Percentiles rank a stretch among this genome's conserved stretches.
Evolutionary conservation across 495 filamentous ascomycete species (phyloP).

Genomic region (Lasiosphaeriaceae sp.): DNA sequence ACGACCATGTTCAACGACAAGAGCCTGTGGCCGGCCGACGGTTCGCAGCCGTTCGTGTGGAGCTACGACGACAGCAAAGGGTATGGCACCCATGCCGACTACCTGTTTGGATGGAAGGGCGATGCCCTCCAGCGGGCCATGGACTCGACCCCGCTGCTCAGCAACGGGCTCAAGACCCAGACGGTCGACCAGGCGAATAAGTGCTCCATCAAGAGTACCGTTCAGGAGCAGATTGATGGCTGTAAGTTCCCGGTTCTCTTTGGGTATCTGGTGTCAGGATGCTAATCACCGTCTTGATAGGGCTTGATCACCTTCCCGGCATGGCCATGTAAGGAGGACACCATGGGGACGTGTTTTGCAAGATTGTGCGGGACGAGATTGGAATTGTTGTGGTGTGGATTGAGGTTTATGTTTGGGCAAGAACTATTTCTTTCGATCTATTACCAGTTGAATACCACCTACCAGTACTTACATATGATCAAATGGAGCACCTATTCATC

Average conservation of each 20-base stretch:
- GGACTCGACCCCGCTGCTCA: background rate
- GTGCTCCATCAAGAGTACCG: conserved; percentile 2
- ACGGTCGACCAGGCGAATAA: conserved; percentile 6
- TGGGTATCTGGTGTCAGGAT: too few species aligned
- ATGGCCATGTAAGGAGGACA: too few species aligned
- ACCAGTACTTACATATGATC: too few species aligned
- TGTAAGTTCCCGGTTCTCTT: conserved; percentile 3
- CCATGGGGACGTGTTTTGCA: too few species aligned
- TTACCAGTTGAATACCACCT: too few species aligned
- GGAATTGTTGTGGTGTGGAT: too few species aligned
- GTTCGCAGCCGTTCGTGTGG: conserved; percentile 40
- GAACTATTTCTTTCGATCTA: too few species aligned
- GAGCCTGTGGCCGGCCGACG: conserved; percentile 38
- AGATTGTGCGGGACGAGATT: too few species aligned
- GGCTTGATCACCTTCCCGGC: too few species aligned
- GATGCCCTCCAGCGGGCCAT: conserved; percentile 12
- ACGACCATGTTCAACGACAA: conserved; percentile 39
- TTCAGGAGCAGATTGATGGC: conserved; percentile 9
- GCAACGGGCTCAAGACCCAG: conserved; percentile 9
- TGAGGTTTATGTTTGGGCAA: too few species aligned
- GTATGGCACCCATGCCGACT: conserved; percentile 14
- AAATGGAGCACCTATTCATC: too few species aligned
- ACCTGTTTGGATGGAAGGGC: conserved; percentile 16
- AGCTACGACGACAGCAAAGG: conserved; percentile 12
- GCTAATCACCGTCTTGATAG: too few species aligned